These are phyloP conservation scores for Cadophora gregata DNA, from an alignment of 2,329 filamentous ascomycete species.

Conservation along the genomic window DNA sequence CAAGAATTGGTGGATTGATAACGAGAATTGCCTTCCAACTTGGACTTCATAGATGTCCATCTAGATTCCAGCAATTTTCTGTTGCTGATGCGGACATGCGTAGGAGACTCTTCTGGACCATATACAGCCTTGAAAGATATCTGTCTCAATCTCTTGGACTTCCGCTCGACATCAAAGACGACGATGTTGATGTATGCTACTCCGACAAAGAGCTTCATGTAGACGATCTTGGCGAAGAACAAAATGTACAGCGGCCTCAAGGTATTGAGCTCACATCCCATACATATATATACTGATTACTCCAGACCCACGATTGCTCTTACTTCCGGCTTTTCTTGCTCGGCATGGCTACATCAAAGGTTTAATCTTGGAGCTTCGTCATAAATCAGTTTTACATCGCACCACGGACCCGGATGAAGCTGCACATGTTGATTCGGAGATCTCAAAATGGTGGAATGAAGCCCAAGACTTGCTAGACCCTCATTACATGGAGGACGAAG, in stretches of 20 bases:
- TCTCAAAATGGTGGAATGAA: constrained; percentile 55
- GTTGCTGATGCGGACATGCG: constrained; percentile 53
- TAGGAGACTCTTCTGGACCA: constrained; percentile 61
- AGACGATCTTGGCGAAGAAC: not conserved
- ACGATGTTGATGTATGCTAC: constrained; percentile 64
- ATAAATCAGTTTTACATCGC: constrained; percentile 51
- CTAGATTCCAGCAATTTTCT: constrained; percentile 57
- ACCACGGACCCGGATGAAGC: constrained; percentile 47
- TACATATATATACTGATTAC: constrained; percentile 18
- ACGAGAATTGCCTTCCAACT: constrained; percentile 62
- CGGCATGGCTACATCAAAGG: constrained; percentile 52
- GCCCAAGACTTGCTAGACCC: constrained; percentile 51
- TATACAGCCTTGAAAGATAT: constrained; percentile 61
- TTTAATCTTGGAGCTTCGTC: constrained; percentile 53
- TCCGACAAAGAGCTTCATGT: constrained; percentile 46
- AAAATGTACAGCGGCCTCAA: not conserved
- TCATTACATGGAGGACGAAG: constrained; percentile 27
- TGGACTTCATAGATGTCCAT: constrained; percentile 63
- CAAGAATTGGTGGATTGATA: constrained; percentile 59
- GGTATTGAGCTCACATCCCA: not conserved
- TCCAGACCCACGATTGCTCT: constrained; percentile 33
- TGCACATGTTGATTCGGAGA: constrained; percentile 49
- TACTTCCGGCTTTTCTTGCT: constrained; percentile 46
- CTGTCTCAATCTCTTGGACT: constrained; percentile 62
- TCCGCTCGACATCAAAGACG: constrained; percentile 60